These are phyloP conservation scores for Cercophora samala DNA, from an alignment of 495 filamentous ascomycete genomes.

Conservation along the genomic window DNA sequence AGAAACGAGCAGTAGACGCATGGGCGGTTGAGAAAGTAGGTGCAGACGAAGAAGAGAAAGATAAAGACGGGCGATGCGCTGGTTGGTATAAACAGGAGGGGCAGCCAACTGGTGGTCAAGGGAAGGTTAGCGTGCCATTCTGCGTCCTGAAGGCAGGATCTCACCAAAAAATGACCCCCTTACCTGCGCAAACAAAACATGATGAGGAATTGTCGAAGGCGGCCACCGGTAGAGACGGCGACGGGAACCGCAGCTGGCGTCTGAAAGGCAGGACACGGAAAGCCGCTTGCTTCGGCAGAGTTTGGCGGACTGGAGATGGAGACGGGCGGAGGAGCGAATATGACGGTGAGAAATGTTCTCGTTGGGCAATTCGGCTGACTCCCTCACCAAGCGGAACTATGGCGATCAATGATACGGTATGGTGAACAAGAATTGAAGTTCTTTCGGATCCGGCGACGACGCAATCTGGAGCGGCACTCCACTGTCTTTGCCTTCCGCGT, in stretches of 20 bases:
- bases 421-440: too few relatives aligned
- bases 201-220: slow-evolving; percentile 9
- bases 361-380: neutral
- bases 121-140: neutral
- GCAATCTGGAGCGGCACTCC: neutral
- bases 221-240: neutral
- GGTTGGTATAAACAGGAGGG: slow-evolving; percentile 70
- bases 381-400: neutral
- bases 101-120: slow-evolving; percentile 56
- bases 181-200: slow-evolving; percentile 89
- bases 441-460: neutral
- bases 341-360: neutral
- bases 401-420: neutral
- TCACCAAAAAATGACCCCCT: slow-evolving; percentile 19
- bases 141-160: neutral
- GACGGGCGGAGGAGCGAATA: neutral
- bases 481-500: neutral
- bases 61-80: slow-evolving; percentile 83
- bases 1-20: slow-evolving; percentile 90
- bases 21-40: slow-evolving; percentile 84
- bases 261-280: neutral
- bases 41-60: slow-evolving; percentile 83
- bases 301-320: neutral
- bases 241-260: neutral
- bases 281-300: neutral